A percentile compares a stretch with the other conserved stretches of the same genome.
Evolutionary conservation across 1,284 basidiomycete genomes (phyloP).

Genomic region (Schizophyllum amplum): DNA sequence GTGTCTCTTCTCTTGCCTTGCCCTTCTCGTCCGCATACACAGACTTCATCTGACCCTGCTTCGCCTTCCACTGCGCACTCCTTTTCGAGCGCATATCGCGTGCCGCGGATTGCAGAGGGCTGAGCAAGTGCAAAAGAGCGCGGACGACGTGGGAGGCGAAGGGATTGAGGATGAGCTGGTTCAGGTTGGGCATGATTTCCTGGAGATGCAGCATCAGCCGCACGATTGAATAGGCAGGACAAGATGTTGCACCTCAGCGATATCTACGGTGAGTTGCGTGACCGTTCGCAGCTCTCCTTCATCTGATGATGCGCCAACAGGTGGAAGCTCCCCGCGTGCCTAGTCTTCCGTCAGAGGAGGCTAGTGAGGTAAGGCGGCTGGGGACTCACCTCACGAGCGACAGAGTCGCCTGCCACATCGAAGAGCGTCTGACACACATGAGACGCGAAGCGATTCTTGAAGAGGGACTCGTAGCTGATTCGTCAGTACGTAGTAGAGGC

Average conservation of each 20-base stretch:
- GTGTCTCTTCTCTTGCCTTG: slow-evolving; percentile 26
- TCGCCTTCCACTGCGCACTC: slow-evolving; percentile 67
- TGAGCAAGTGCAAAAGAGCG: slow-evolving; percentile 68
- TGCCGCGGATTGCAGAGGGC: slow-evolving; percentile 39
- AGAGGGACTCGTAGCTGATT: slow-evolving; percentile 56
- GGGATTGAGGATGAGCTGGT: slow-evolving; percentile 66
- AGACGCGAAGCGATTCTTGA: slow-evolving; percentile 81
- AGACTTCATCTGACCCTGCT: slow-evolving; percentile 67
- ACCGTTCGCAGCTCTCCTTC: slow-evolving; percentile 68
- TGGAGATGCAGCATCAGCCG: slow-evolving; percentile 20
- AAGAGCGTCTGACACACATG: slow-evolving; percentile 90
- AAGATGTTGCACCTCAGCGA: slow-evolving; percentile 47
- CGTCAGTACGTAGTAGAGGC: slow-evolving; percentile 2
- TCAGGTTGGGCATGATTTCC: slow-evolving; percentile 63
- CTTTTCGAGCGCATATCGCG: slow-evolving; percentile 63
- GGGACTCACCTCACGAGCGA: slow-evolving; percentile 67
- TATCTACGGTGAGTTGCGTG: slow-evolving; percentile 56
- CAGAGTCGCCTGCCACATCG: slow-evolving; percentile 62
- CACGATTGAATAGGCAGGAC: not conserved
- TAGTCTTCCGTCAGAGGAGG: slow-evolving; percentile 21
- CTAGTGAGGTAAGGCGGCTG: not conserved
- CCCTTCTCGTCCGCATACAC: slow-evolving; percentile 46
- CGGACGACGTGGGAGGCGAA: slow-evolving; percentile 87
- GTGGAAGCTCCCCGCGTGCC: slow-evolving; percentile 57
- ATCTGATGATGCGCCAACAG: slow-evolving; percentile 37